Evolutionary conservation across 164 flowering plant species (phyloP), one percentile per base, ranked within the genome.

Genomic region (Litsea cubeba): DNA sequence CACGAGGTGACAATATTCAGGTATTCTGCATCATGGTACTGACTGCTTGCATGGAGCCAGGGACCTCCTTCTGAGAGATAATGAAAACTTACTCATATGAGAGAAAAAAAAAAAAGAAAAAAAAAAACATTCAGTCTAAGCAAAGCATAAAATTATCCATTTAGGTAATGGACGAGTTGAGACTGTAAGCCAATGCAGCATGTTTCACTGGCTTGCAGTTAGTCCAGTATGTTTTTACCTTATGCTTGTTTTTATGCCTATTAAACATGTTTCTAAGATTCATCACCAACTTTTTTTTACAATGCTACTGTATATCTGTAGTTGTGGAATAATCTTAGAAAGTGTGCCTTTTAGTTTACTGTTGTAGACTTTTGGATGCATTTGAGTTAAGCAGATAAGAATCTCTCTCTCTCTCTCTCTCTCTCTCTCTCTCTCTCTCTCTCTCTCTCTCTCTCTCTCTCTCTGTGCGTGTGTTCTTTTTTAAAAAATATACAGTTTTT

Each of bases 1-100:
- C 96, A 14, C 85, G 97, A 81, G 99, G 99, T 72, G 99, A 93
- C 74, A 91, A 89, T 79, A 90, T 95, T 79, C 99, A 93, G 98
- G 99, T 95, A 87, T 23, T 50, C 11, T 22, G 35, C 71, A 50
- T 3, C 60, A 5, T 15, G n/a, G n/a, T 20, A 5, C 7, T 5
- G 60, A 54, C n/a, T 54, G 7, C 12, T 15, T 54, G 60, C 60
- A 17, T 0, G 60, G 46, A 40, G 5, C 46, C n/a, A 54, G 18
- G 60, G 46, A 40, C 46, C 46, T 40, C 46, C 8, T 40, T 40
- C 2, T 40, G 46, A 5, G 46, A 7, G 46, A 40, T 1, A 8
- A 40, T 40, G 46, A 40, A 5, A 40, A 40, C 11, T 40, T 40
- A 40, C 46, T 3, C 5, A 30, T 30, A 3, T 30, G 35, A 30